A percentile compares a stretch with the other conserved stretches of the same genome.
phyloP scores from a whole-genome alignment of 352 stramenopile genomes.

The Phytopythium ostracodes region DNA sequence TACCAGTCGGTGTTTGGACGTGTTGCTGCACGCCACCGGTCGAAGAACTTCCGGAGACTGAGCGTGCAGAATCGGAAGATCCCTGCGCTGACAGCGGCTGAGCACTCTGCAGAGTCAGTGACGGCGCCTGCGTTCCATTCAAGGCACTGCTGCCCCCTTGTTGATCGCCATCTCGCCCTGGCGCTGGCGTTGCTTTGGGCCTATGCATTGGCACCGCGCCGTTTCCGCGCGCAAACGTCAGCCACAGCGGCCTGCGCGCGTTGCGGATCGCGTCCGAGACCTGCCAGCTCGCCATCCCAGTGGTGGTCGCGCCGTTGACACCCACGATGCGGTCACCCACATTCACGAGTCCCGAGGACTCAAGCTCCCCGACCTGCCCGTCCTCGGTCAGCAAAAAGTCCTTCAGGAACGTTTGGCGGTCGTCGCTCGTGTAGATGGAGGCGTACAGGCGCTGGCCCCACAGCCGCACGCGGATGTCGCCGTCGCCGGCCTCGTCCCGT shows the following conservation, averaged over 20 bases:
- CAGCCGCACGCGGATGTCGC: constrained; percentile 29
- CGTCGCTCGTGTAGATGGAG: constrained; percentile 50
- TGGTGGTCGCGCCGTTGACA: constrained; percentile 28
- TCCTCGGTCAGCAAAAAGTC: constrained; percentile 47
- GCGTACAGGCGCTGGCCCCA: constrained; percentile 65
- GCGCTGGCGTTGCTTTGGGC: neutral
- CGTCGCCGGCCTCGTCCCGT: constrained; percentile 18
- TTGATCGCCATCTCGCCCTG: neutral
- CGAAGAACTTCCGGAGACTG: neutral
- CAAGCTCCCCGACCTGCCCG: constrained; percentile 51
- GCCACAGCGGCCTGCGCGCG: constrained; percentile 31
- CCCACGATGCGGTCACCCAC: constrained; percentile 53
- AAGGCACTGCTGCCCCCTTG: neutral
- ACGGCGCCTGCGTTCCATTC: neutral
- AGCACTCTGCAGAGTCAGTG: neutral
- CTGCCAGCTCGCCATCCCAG: constrained; percentile 32
- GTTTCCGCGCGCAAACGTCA: constrained; percentile 26
- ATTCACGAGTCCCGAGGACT: constrained; percentile 43
- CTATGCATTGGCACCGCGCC: neutral
- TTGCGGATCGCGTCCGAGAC: constrained; percentile 51
- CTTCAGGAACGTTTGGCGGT: constrained; percentile 44
- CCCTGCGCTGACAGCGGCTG: no score
- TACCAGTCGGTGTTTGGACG: neutral
- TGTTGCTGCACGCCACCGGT: no score
- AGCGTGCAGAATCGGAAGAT: neutral